Base-by-base conservation (phyloP, 2,329 filamentous ascomycete species). In the Pseudocercospora fuligena region DNA sequence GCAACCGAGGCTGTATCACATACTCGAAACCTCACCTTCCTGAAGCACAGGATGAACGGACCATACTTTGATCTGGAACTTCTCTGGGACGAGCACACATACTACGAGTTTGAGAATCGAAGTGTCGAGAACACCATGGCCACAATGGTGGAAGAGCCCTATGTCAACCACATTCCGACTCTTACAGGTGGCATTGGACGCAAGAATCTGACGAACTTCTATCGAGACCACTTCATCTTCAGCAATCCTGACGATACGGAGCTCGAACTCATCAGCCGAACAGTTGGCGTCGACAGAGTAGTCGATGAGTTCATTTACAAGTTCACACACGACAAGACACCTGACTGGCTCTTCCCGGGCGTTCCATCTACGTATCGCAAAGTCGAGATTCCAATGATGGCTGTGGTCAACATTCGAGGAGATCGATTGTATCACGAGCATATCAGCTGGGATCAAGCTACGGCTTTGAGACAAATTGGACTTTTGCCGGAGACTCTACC, bases 101-200 rank as follows among this genome's bases (percentile, higher is more conserved):
- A 84, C 51, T 90, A 86, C 71, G 90, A 93, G 75, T 94, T 94
- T 75, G 87, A 78, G 1, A 87, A 89, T 63, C 84, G 90, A 11
- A 87, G 87, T 1, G 90, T 92, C 0, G 87, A 88, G 68, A 86
- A 88, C 69, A 94, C 91, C 0, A 93, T 94, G 91, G 84, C 83
- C n/a, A 93, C 91, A 0, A 93, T 94, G 91, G 90, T 93, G 1
- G 83, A 89, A 57, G 88, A 92, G 76, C 91, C 91, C 1, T 93
- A 93, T 73, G 91, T 94, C 1, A 93, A 93, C 74, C 90, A 93
- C 74, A 83, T 93, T 1, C 89, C 90, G 0, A 92, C 90, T 25
- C 36, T 89, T 73, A 81, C 84, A 0, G 91, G 91, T 1, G 92
- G 91, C 0, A 84, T 93, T 36, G 91, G 91, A 0, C 85, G 91